phyloP scores from a whole-genome alignment of 2,329 filamentous ascomycete genomes.

The Exophiala lecanii-corni region DNA sequence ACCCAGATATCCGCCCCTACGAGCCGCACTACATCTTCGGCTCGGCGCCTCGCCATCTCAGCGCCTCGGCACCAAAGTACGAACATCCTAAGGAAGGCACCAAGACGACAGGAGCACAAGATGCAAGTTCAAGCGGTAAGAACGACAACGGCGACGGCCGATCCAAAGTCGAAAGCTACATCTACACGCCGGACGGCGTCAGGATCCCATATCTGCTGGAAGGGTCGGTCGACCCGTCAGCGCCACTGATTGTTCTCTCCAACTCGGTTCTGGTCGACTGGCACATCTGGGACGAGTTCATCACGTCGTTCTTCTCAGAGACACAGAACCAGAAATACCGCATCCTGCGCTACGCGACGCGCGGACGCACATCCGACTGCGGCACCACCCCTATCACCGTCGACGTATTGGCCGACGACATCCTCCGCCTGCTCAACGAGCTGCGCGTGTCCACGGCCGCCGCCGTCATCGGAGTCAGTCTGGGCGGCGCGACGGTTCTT shows the following conservation, averaged over 20 bases:
- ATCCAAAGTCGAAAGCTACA: conserved; percentile 59
- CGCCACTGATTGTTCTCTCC: conserved; percentile 68
- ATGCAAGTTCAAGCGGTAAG: background rate
- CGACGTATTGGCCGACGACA: conserved; percentile 63
- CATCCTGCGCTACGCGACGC: conserved; percentile 71
- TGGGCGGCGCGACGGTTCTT: conserved; percentile 74
- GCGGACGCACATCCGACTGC: conserved; percentile 55
- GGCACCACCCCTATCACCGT: conserved; percentile 45
- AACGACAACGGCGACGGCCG: conserved; percentile 14
- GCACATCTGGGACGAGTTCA: conserved; percentile 75
- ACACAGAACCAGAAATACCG: conserved; percentile 60
- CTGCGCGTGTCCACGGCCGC: conserved; percentile 65
- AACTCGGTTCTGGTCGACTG: conserved; percentile 77
- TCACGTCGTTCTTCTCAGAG: conserved; percentile 55
- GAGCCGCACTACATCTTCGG: conserved; percentile 76
- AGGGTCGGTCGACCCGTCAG: conserved; percentile 56
- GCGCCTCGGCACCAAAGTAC: background rate
- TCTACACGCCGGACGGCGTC: conserved; percentile 65
- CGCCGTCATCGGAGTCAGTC: conserved; percentile 68
- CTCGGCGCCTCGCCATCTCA: conserved; percentile 64
- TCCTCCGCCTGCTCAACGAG: conserved; percentile 61
- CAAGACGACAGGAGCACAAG: background rate
- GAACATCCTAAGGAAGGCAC: background rate
- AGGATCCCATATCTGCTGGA: conserved; percentile 69
- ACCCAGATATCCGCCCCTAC: conserved; percentile 58